These are phyloP conservation scores for Ceratobasidium sp. DNA, from an alignment of 1,284 basidiomycete species.

Conservation along the genomic window DNA sequence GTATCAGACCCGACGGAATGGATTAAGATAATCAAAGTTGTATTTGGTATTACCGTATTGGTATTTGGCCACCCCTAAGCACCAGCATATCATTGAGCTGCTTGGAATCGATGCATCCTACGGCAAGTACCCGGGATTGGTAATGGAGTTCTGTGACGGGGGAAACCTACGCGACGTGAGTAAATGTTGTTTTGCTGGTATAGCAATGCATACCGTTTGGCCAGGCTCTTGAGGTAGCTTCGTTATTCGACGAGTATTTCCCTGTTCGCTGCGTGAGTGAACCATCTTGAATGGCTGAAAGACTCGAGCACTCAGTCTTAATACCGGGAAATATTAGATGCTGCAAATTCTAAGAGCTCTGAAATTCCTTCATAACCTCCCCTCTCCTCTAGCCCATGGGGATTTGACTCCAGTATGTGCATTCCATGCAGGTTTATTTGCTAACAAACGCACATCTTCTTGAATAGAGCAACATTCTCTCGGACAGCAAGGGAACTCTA, in stretches of 20 bases:
- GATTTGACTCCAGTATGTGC: slow-evolving; percentile 21
- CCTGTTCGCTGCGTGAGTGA: slow-evolving; percentile 14
- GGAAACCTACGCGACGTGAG: slow-evolving; percentile 16
- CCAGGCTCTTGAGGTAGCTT: neutral
- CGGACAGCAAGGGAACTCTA: neutral
- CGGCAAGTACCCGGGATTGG: slow-evolving; percentile 19
- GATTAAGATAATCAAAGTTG: too few relatives aligned
- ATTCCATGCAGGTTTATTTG: neutral
- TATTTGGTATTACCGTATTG: too few relatives aligned
- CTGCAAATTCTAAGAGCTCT: slow-evolving; percentile 3
- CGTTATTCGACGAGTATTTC: neutral
- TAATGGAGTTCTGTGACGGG: slow-evolving; percentile 15
- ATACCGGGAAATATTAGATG: neutral
- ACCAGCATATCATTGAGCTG: slow-evolving; percentile 1
- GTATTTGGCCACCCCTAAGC: too few relatives aligned
- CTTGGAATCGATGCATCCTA: slow-evolving; percentile 16
- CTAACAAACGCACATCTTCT: neutral
- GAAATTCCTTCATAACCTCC: neutral
- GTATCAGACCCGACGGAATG: too few relatives aligned
- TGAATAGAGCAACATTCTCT: slow-evolving; percentile 14
- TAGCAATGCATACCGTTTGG: neutral
- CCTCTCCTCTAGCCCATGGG: slow-evolving; percentile 18
- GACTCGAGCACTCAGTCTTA: neutral
- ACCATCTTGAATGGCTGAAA: neutral
- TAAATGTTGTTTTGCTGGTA: neutral